Evolutionary conservation across 306 rosid species (phyloP).

Genomic region (Glycine latifolia): DNA sequence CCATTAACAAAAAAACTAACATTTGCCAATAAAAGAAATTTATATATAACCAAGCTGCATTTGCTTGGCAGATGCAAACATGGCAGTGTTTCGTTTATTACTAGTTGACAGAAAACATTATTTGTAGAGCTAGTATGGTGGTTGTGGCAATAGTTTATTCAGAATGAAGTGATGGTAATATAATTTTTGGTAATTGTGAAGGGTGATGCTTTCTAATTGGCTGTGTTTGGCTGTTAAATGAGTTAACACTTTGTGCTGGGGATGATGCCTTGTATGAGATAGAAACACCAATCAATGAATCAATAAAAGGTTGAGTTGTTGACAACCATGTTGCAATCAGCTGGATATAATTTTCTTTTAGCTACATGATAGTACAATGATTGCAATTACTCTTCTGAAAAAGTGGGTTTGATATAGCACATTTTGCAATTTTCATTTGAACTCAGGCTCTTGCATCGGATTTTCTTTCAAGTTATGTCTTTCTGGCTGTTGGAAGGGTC

Average conservation of each 20-base stretch:
- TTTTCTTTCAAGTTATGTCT: slow-evolving; percentile 84
- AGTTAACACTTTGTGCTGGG: slow-evolving; percentile 22
- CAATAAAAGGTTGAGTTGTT: slow-evolving; percentile 36
- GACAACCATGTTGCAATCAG: slow-evolving; percentile 30
- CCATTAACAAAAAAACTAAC: too few relatives aligned
- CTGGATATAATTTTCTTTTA: slow-evolving; percentile 41
- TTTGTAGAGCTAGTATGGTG: slow-evolving; percentile 13
- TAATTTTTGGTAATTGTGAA: slow-evolving; percentile 35
- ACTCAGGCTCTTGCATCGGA: slow-evolving; percentile 92
- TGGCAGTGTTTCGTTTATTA: slow-evolving; percentile 21
- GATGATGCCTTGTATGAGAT: slow-evolving; percentile 33
- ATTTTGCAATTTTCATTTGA: slow-evolving; percentile 40
- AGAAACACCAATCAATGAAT: slow-evolving; percentile 18
- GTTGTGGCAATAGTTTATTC: slow-evolving; percentile 9
- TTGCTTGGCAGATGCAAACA: slow-evolving; percentile 25
- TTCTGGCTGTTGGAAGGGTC: slow-evolving; percentile 97
- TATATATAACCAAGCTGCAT: neutral
- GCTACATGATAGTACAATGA: slow-evolving; percentile 21
- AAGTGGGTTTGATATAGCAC: slow-evolving; percentile 8
- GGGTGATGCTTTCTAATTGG: slow-evolving; percentile 11
- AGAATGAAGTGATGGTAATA: neutral
- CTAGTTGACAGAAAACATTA: neutral
- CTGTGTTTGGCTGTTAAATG: slow-evolving; percentile 38
- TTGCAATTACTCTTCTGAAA: slow-evolving; percentile 18
- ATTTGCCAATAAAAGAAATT: too few relatives aligned